Conservation (phyloP, 495 filamentous ascomycete species). For the Letharia columbiana region DNA sequence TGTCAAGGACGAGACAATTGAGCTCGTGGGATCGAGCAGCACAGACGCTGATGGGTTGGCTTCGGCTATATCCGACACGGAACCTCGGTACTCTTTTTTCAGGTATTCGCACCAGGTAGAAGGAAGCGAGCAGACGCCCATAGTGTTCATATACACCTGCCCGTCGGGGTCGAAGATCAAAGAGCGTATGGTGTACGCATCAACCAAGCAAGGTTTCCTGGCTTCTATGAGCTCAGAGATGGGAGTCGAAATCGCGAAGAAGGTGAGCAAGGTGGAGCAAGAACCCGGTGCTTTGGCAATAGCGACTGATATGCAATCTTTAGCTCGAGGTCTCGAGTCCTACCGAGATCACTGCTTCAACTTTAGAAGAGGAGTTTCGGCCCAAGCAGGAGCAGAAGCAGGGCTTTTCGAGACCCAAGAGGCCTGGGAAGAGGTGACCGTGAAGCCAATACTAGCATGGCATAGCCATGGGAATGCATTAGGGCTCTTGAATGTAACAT, state of each 20-base stretch:
- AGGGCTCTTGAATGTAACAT: background rate
- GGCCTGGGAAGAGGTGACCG: conserved; percentile 51
- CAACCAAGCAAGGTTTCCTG: conserved; percentile 65
- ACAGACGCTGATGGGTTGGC: conserved; percentile 31
- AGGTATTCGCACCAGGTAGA: conserved; percentile 49
- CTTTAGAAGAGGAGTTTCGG: conserved; percentile 66
- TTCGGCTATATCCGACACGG: conserved; percentile 60
- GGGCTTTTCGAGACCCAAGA: conserved; percentile 80
- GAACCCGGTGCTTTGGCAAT: background rate
- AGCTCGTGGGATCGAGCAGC: conserved; percentile 42
- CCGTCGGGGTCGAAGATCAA: conserved; percentile 73
- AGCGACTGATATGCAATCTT: conserved; percentile 3
- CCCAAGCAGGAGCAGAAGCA: conserved; percentile 60
- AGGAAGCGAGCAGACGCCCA: conserved; percentile 48
- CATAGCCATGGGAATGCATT: background rate
- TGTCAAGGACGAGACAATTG: conserved; percentile 66
- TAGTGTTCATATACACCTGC: conserved; percentile 94
- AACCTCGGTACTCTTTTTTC: conserved; percentile 89
- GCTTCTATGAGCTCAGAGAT: conserved; percentile 57
- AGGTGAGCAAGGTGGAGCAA: conserved; percentile 35
- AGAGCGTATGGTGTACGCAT: conserved; percentile 90
- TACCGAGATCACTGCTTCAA: conserved; percentile 67
- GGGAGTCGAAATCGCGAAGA: conserved; percentile 67
- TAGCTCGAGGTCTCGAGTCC: conserved; percentile 60
- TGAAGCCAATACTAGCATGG: background rate